Evolutionary conservation across 257 asterid genomes (phyloP).

Genomic region (Lycium barbarum): DNA sequence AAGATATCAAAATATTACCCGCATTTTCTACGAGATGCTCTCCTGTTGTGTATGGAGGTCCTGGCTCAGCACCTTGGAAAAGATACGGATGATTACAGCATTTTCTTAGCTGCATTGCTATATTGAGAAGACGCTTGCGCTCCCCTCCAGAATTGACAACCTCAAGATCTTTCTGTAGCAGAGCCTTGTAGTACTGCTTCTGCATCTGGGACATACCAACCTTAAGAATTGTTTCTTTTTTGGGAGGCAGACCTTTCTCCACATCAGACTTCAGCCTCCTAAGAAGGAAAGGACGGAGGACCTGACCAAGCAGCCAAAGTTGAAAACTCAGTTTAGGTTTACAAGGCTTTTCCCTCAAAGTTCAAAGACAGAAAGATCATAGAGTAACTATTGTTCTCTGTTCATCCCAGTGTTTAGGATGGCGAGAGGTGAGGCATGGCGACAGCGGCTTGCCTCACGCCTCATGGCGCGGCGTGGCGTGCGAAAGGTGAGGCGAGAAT

Average conservation of each 20-base stretch:
- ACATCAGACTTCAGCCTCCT: conserved; percentile 98
- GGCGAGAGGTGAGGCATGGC: no score
- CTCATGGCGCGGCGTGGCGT: no score
- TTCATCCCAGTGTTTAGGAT: no score
- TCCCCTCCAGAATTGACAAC: conserved; percentile 99
- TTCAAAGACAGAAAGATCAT: background rate
- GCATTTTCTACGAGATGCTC: conserved; percentile 68
- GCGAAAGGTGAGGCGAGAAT: no score
- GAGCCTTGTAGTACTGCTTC: conserved; percentile 88
- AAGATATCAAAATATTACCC: conserved; percentile 54
- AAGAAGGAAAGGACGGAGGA: conserved; percentile 95
- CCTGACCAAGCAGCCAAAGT: conserved; percentile 48
- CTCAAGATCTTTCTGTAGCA: conserved; percentile 98
- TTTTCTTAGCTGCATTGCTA: conserved; percentile 98
- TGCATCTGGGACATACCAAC: conserved; percentile 99
- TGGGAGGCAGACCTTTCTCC: conserved; percentile 99
- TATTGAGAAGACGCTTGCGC: conserved; percentile 96
- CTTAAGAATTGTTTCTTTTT: conserved; percentile 97
- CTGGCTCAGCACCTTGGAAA: conserved; percentile 99
- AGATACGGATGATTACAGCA: conserved; percentile 99
- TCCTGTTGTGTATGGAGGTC: conserved; percentile 35
- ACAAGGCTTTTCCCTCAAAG: conserved; percentile 15
- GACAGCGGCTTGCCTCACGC: no score
- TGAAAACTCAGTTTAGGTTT: conserved; percentile 13
- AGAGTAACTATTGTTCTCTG: background rate